Evolutionary conservation across 2,329 filamentous ascomycete genomes (phyloP).

Genomic region (Cladosporium sphaerospermum): DNA sequence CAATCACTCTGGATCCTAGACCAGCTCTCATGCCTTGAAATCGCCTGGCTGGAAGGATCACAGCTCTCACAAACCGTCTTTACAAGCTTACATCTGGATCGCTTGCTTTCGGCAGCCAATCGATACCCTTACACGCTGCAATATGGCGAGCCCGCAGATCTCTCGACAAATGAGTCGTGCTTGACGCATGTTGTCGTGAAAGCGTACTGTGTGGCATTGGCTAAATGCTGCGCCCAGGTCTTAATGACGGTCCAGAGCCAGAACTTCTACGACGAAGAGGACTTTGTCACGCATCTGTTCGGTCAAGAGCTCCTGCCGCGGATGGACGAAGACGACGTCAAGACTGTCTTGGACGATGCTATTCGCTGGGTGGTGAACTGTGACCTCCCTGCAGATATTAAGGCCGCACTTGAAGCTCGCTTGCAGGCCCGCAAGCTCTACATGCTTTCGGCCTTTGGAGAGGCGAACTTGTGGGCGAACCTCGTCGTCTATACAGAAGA

Average conservation of each 20-base stretch:
- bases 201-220: constrained; percentile 76
- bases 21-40: constrained; percentile 85
- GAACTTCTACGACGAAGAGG: constrained; percentile 95
- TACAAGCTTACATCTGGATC: constrained; percentile 85
- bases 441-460: constrained; percentile 42
- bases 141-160: constrained; percentile 39
- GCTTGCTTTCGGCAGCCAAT: constrained; percentile 62
- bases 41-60: constrained; percentile 96
- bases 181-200: constrained; percentile 56
- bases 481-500: constrained; percentile 25
- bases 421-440: constrained; percentile 62
- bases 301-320: constrained; percentile 67
- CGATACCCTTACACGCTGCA: constrained; percentile 41
- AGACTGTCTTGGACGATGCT: constrained; percentile 50
- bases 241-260: constrained; percentile 72
- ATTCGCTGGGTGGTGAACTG: constrained; percentile 34
- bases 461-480: constrained; percentile 29
- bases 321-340: constrained; percentile 53
- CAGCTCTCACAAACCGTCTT: constrained; percentile 91
- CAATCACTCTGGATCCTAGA: constrained; percentile 93
- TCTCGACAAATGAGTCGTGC: constrained; percentile 5
- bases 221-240: constrained; percentile 77
- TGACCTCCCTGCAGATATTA: constrained; percentile 13
- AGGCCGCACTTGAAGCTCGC: constrained; percentile 36
- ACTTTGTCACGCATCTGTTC: constrained; percentile 90